Evolutionary conservation across 192 early-diverging fungal species (phyloP).

Genomic region (Diversispora eburnea): DNA sequence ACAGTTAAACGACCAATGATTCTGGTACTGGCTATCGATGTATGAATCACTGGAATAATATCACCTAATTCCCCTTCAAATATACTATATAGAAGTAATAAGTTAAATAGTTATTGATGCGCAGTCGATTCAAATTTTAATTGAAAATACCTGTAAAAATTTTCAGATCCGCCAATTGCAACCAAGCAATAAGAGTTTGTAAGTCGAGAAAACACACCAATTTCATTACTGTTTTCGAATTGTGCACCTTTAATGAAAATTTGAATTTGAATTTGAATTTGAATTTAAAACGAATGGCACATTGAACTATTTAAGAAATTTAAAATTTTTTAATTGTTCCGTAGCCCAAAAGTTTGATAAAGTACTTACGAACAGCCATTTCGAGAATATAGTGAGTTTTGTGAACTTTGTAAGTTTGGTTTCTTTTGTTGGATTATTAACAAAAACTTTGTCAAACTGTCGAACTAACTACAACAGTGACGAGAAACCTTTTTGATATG

Average conservation of each 20-base stretch:
- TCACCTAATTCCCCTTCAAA: conserved; percentile 95
- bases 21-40: conserved; percentile 94
- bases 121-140: background rate
- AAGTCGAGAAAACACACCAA: conserved; percentile 95
- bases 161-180: conserved; percentile 96
- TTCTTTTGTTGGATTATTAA: too few species aligned
- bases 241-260: conserved; percentile 66
- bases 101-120: conserved; percentile 2
- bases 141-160: conserved; percentile 90
- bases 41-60: conserved; percentile 94
- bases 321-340: background rate
- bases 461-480: too few species aligned
- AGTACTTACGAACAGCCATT: conserved; percentile 25
- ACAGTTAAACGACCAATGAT: conserved; percentile 93
- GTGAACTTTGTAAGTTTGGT: too few species aligned
- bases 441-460: too few species aligned
- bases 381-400: background rate
- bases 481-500: too few species aligned
- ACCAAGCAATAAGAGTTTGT: conserved; percentile 99
- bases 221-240: conserved; percentile 99
- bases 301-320: background rate
- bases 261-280: background rate
- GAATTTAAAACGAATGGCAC: background rate
- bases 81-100: conserved; percentile 50
- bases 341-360: background rate